Evolutionary conservation across 768 basidiomycete species (phyloP), one percentile per base, ranked within the genome.

Genomic region (Dacryopinax primogenitus): DNA sequence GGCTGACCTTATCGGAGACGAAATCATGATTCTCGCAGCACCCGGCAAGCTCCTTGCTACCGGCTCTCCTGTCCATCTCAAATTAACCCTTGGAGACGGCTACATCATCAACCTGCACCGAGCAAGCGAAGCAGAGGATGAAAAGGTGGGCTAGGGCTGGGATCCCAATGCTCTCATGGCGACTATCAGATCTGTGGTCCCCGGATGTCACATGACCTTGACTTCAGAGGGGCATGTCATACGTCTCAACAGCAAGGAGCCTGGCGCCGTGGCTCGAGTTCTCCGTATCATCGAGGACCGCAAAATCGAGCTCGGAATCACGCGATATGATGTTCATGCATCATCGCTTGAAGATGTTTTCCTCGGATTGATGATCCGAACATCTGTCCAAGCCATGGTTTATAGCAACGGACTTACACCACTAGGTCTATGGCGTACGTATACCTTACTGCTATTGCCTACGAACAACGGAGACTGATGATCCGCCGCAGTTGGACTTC

Each of bases 271-370:
- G 1, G 80, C 82, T 44, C 74, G 76, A 30, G 81, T 87, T 16
- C 78, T 90, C 18, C 77, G 78, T 32, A 51, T 83, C 1, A 73
- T 90, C 0, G 83, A 87, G 32, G 66, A 72, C 0, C 77, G 83
- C 35, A 76, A 74, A 36, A 68, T 64, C 7, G 66, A 68, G 0
- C 76, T 78, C 44, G 66, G 71, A 9, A 76, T 88, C 36, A 70
- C 70, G 0, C 83, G 82, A 0, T 87, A 86, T 69, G 85, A 89
- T 64, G 78, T 89, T 26, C 74, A 86, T 23, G 85, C 86, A 11
- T 85, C 88, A 0, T 83, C 87, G 7, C 85, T 92, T 39, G 89
- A 92, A 72, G 87, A 90, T 65, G 86, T 92, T 47, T 91, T 92
- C 76, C 78, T 92, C 21, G 79, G 81, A 39, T 74, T 92, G 18